Conservation (phyloP, 768 basidiomycete genomes). For the Amanita thiersii region DNA sequence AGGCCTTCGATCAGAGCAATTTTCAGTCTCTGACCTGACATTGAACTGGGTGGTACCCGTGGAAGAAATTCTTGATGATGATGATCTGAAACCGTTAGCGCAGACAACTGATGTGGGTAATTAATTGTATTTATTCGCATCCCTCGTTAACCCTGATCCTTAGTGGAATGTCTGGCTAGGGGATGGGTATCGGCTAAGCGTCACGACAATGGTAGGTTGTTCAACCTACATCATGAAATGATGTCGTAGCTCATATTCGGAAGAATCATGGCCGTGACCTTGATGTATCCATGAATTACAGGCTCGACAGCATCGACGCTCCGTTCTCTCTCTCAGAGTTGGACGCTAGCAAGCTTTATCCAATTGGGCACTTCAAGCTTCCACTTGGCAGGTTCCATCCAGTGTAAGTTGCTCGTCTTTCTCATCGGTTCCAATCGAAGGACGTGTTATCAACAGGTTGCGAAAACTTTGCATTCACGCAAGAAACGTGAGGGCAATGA, state of each 20-base stretch:
- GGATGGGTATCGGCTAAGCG: conserved; percentile 12
- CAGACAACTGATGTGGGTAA: conserved; percentile 22
- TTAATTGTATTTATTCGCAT: not conserved
- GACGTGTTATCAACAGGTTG: conserved; percentile 14
- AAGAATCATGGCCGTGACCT: conserved; percentile 21
- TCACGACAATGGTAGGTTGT: conserved; percentile 1
- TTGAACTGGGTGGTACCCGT: conserved; percentile 21
- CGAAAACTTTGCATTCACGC: conserved; percentile 25
- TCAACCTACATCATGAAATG: not conserved
- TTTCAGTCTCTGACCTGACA: conserved; percentile 16
- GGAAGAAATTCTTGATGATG: conserved; percentile 21
- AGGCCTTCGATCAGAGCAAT: conserved; percentile 16
- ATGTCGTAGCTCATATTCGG: conserved; percentile 1
- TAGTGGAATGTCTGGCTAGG: conserved; percentile 30
- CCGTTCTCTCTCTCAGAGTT: not conserved
- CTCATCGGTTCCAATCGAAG: not conserved
- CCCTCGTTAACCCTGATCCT: not conserved
- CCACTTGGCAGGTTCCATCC: conserved; percentile 29
- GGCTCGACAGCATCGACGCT: not conserved
- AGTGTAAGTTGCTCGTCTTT: conserved; percentile 19
- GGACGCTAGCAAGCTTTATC: too few species aligned
- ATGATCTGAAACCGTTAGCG: conserved; percentile 20
- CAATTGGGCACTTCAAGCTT: conserved; percentile 24
- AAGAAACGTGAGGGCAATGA: conserved; percentile 20
- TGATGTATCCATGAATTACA: conserved; percentile 19